Percentiles rank a stretch among this genome's conserved stretches.
Evolutionary conservation across 306 rosid genomes (phyloP).

Genomic region (Gastrolobium bilobum): DNA sequence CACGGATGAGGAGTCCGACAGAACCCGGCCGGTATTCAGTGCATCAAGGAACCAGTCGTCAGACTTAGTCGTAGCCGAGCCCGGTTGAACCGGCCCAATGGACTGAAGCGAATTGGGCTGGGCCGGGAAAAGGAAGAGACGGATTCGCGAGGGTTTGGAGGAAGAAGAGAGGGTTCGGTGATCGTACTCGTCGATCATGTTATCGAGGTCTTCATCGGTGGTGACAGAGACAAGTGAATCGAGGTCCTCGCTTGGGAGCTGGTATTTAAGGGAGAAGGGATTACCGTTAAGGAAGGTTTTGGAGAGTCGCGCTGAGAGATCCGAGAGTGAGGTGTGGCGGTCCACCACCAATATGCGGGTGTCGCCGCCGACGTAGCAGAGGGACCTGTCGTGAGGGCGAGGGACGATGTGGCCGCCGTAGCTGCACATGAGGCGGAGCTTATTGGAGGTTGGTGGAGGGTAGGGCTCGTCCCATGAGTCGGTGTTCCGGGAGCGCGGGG

Average conservation of each 20-base stretch:
- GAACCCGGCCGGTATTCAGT: conserved; percentile 64
- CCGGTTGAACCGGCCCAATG: conserved; percentile 35
- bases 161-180: conserved; percentile 55
- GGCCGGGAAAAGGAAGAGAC: conserved; percentile 75
- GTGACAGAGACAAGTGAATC: conserved; percentile 82
- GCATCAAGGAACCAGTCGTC: conserved; percentile 87
- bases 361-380: conserved; percentile 84
- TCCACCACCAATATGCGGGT: conserved; percentile 80
- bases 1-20: conserved; percentile 74
- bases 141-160: conserved; percentile 63
- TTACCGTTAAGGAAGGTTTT: conserved; percentile 62
- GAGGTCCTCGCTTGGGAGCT: conserved; percentile 90
- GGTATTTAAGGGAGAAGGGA: conserved; percentile 73
- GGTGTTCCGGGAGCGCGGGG: conserved; percentile 75
- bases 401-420: conserved; percentile 89
- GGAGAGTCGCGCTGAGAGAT: conserved; percentile 71
- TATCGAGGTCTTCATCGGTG: conserved; percentile 84
- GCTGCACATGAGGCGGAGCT: conserved; percentile 90
- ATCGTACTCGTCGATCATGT: conserved; percentile 86
- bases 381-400: conserved; percentile 83
- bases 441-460: conserved; percentile 47
- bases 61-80: conserved; percentile 60
- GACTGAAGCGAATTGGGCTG: conserved; percentile 62
- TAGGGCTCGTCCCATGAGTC: conserved; percentile 76
- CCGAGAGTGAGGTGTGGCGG: conserved; percentile 65